phyloP scores from a whole-genome alignment of 441 rosid genomes.

The Erodium moschatum region DNA sequence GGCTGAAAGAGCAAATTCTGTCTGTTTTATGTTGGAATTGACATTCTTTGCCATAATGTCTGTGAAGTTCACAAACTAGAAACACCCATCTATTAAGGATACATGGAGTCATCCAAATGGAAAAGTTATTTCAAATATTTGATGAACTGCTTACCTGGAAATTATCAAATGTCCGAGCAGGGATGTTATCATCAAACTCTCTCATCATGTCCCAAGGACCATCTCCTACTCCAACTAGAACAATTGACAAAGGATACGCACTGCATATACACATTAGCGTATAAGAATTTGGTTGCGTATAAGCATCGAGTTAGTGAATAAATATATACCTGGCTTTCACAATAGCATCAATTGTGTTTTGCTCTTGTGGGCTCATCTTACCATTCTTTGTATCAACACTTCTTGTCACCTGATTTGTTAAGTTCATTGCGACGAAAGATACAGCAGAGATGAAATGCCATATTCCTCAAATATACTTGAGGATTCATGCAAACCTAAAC shows the following conservation, averaged over 20 bases:
- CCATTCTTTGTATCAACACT: conserved; percentile 65
- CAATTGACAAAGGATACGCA: conserved; percentile 77
- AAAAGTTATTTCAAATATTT: not conserved
- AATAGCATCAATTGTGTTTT: conserved; percentile 73
- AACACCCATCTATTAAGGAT: not conserved
- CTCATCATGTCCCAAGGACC: conserved; percentile 99
- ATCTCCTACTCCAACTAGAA: conserved; percentile 93
- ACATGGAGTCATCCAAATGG: not conserved
- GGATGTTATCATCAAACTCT: conserved; percentile 92
- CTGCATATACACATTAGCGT: conserved; percentile 34
- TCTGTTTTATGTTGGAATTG: conserved; percentile 48
- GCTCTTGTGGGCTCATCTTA: conserved; percentile 75
- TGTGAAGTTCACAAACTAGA: conserved; percentile 85
- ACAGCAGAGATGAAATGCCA: not conserved
- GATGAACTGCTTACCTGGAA: conserved; percentile 49
- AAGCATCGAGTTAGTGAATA: too few species aligned
- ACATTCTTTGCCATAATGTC: conserved; percentile 68
- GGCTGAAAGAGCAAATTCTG: conserved; percentile 81
- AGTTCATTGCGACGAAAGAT: not conserved
- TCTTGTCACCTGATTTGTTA: conserved; percentile 65
- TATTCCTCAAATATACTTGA: not conserved
- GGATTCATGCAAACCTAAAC: conserved; percentile 20
- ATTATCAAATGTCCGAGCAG: conserved; percentile 73
- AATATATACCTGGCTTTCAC: conserved; percentile 69
- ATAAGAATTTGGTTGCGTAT: not conserved